Percentiles rank a stretch among this genome's conserved stretches.
These are phyloP conservation scores for Xylaria sp. DNA, from an alignment of 2,329 filamentous ascomycete genomes.

Conservation along the genomic window DNA sequence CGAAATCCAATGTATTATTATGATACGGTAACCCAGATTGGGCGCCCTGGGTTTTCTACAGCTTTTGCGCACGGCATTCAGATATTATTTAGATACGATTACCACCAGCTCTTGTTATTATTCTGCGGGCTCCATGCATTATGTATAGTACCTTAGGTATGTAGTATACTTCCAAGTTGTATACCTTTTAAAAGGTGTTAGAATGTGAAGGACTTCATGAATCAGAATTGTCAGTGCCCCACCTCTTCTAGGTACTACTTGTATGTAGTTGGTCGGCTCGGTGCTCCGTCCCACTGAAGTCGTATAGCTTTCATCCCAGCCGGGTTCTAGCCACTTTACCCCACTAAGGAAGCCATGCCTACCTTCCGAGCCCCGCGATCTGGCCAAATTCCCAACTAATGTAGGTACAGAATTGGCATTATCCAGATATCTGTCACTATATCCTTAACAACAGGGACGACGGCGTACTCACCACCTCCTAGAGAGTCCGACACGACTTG, in stretches of 20 bases:
- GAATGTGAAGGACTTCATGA: not conserved
- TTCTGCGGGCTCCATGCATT: not conserved
- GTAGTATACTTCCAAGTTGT: too few species aligned
- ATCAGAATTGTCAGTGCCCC: not conserved
- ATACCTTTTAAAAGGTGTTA: not conserved
- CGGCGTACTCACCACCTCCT: not conserved
- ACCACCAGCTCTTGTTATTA: too few species aligned
- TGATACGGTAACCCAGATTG: not conserved
- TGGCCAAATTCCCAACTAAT: conserved; percentile 27
- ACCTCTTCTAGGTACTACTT: not conserved
- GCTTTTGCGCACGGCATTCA: not conserved
- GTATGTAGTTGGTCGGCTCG: not conserved
- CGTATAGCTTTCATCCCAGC: conserved; percentile 3
- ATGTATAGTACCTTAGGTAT: not conserved
- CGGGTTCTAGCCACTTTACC: not conserved
- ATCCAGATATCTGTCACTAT: not conserved
- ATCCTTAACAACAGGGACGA: not conserved
- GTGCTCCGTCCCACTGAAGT: conserved; percentile 4
- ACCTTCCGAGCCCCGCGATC: conserved; percentile 25
- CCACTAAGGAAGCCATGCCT: conserved; percentile 1
- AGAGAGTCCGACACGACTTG: not conserved
- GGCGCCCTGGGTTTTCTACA: not conserved
- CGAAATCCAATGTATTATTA: conserved; percentile 21
- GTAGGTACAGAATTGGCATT: conserved; percentile 8
- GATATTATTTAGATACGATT: not conserved